phyloP scores from a whole-genome alignment of 1,139 yeast species.

The Lodderomyces margitis region DNA sequence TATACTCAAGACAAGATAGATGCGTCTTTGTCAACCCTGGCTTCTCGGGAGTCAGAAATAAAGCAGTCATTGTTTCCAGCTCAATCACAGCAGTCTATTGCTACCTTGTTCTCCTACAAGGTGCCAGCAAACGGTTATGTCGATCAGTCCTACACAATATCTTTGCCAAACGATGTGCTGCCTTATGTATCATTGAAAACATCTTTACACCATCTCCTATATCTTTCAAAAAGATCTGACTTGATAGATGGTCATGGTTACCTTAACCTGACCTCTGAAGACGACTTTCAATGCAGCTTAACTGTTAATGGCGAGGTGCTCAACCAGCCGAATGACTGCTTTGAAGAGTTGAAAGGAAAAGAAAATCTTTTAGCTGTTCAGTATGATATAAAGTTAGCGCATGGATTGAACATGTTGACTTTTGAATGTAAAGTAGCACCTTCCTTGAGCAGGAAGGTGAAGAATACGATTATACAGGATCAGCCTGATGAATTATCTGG shows the following conservation, averaged over 20 bases:
- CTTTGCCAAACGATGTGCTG: conserved; percentile 44
- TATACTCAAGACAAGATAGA: conserved; percentile 25
- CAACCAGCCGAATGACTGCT: conserved; percentile 35
- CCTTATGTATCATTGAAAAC: conserved; percentile 46
- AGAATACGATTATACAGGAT: conserved; percentile 21
- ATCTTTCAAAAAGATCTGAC: conserved; percentile 33
- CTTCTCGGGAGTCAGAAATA: conserved; percentile 25
- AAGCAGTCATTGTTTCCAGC: conserved; percentile 36
- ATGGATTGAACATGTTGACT: conserved; percentile 47
- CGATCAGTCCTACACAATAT: conserved; percentile 40
- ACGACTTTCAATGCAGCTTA: conserved; percentile 45
- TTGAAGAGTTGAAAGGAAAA: conserved; percentile 24
- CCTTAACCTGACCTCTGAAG: conserved; percentile 26
- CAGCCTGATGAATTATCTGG: conserved; percentile 27
- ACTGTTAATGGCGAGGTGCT: conserved; percentile 52
- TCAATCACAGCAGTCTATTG: conserved; percentile 23
- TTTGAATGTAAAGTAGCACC: conserved; percentile 50
- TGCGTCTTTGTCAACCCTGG: conserved; percentile 15
- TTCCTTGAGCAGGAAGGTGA: conserved; percentile 31
- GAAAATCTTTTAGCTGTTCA: conserved; percentile 31
- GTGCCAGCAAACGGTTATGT: conserved; percentile 46
- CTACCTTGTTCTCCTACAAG: conserved; percentile 44
- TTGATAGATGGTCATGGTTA: conserved; percentile 33
- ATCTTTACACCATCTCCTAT: conserved; percentile 41
- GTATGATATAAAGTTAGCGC: conserved; percentile 48